Evolutionary conservation across 73 alveolate genomes (phyloP).

Genomic region (Tetrahymena malaccensis): DNA sequence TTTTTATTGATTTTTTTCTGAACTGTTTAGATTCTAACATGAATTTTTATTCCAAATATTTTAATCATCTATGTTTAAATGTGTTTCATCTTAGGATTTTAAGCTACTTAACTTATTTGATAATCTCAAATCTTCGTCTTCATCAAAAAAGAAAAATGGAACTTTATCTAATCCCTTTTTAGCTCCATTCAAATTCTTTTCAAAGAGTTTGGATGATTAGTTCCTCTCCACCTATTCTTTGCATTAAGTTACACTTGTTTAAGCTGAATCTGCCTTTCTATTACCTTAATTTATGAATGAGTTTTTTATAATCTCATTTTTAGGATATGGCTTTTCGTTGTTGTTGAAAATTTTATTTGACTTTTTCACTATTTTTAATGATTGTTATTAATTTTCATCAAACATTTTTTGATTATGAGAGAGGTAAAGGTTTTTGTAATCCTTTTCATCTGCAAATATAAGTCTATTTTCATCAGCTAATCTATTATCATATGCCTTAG

Average conservation of each 20-base stretch:
- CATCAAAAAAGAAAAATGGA: not conserved
- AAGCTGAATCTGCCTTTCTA: not conserved
- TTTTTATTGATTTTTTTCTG: not conserved
- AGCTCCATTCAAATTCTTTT: not conserved
- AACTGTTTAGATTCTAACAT: not conserved
- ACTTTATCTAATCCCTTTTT: not conserved
- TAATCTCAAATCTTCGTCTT: not conserved
- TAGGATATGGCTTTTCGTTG: not conserved
- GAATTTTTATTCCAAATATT: not conserved
- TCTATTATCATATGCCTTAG: not conserved
- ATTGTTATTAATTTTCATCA: not conserved
- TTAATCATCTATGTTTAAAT: not conserved
- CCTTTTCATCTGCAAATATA: not conserved
- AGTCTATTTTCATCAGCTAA: not conserved
- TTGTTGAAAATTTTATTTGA: not conserved
- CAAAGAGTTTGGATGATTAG: not conserved
- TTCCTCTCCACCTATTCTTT: not conserved
- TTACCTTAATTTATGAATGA: not conserved
- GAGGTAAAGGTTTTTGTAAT: not conserved
- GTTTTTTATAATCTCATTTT: not conserved
- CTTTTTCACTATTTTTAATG: not conserved
- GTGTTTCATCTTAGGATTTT: not conserved
- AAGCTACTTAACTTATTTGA: not conserved
- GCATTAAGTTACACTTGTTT: not conserved
- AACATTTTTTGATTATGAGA: not conserved